A percentile compares a stretch with the other conserved stretches of the same genome.
These are phyloP conservation scores for Lactarius tabidus DNA, from an alignment of 768 basidiomycete species.

Conservation along the genomic window DNA sequence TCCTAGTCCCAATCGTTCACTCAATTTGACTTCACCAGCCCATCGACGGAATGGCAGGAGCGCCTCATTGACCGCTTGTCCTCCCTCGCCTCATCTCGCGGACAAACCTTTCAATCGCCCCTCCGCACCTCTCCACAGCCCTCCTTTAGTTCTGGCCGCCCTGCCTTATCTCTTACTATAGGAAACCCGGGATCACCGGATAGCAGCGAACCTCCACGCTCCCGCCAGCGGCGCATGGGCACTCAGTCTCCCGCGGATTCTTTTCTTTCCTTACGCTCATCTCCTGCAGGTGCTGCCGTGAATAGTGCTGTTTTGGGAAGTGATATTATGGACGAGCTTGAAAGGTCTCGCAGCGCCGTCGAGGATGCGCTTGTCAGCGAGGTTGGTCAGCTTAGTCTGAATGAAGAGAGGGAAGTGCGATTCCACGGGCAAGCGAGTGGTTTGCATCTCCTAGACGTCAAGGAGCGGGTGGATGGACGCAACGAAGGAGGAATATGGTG, in stretches of 20 bases:
- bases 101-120: constrained; percentile 27
- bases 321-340: constrained; percentile 25
- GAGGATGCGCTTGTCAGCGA: constrained; percentile 58
- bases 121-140: constrained; percentile 22
- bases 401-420: constrained; percentile 81
- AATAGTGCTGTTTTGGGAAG: constrained; percentile 5
- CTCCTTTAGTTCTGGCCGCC: constrained; percentile 5
- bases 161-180: constrained; percentile 16
- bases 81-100: constrained; percentile 28
- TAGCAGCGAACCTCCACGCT: constrained; percentile 18
- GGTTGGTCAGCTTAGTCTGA: constrained; percentile 80
- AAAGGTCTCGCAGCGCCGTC: constrained; percentile 26
- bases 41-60: constrained; percentile 84
- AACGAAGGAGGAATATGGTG: constrained; percentile 77
- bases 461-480: constrained; percentile 56
- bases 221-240: constrained; percentile 15
- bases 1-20: background rate
- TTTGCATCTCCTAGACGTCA: constrained; percentile 63
- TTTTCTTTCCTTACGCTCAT: constrained; percentile 14
- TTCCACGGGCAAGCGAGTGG: constrained; percentile 87
- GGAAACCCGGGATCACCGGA: constrained; percentile 6
- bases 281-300: constrained; percentile 15
- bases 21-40: constrained; percentile 39
- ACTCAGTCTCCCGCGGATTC: constrained; percentile 21
- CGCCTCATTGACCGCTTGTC: constrained; percentile 41